Evolutionary conservation across 257 asterid genomes (phyloP).

Genomic region (Solanum gracilifrons): DNA sequence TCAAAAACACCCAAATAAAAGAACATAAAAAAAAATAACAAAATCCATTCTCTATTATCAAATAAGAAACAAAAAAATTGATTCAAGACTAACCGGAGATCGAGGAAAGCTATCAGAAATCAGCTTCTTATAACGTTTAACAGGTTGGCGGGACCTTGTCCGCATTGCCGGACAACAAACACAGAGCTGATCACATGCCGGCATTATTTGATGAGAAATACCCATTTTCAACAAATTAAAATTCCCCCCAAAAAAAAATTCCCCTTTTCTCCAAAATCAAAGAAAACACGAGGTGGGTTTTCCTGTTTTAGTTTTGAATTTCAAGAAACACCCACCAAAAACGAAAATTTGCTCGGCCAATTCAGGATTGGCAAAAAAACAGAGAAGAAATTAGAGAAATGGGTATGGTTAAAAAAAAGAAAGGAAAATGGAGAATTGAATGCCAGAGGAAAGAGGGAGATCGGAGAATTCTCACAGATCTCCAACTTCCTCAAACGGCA

Average conservation of each 20-base stretch:
- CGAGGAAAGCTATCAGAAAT: slow-evolving; percentile 60
- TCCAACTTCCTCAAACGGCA: slow-evolving; percentile 9
- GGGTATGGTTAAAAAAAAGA: not conserved
- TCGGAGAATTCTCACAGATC: slow-evolving; percentile 10
- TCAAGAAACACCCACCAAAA: not conserved
- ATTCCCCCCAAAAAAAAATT: not conserved
- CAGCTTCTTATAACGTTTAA: slow-evolving; percentile 65
- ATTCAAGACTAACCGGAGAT: slow-evolving; percentile 30
- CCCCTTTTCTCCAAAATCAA: not conserved
- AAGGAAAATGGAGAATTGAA: not conserved
- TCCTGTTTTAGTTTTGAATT: not conserved
- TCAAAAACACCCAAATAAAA: not conserved
- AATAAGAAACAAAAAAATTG: not conserved
- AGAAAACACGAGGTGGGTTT: not conserved
- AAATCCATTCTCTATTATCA: not conserved
- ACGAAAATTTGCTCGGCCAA: not conserved
- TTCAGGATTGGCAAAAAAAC: not conserved
- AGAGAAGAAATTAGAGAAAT: not conserved
- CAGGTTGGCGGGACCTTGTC: slow-evolving; percentile 79
- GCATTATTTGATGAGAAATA: slow-evolving; percentile 49
- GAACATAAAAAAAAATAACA: not conserved
- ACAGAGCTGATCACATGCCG: slow-evolving; percentile 53
- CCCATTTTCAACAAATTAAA: slow-evolving; percentile 28
- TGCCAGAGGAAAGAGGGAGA: slow-evolving; percentile 4
- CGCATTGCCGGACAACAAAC: slow-evolving; percentile 69